Conservation (phyloP, 2,329 filamentous ascomycete genomes). For the Phaeosphaeria sp. region DNA sequence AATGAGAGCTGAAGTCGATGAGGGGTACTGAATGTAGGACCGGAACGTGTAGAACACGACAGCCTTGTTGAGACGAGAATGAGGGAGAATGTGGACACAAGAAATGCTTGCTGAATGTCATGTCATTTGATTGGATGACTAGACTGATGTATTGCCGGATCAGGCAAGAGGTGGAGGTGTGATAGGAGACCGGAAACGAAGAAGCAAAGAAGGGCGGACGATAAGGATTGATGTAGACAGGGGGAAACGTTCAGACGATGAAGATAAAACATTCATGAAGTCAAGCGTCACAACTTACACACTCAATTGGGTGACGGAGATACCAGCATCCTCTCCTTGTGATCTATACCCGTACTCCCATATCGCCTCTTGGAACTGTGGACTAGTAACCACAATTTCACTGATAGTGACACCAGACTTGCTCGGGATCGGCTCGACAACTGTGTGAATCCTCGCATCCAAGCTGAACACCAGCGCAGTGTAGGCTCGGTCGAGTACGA, state of each 20-base stretch:
- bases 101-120: neutral
- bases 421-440: slow-evolving; percentile 62
- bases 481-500: slow-evolving; percentile 87
- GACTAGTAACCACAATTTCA: slow-evolving; percentile 86
- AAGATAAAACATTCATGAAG: neutral
- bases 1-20: neutral
- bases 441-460: slow-evolving; percentile 68
- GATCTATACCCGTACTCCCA: slow-evolving; percentile 87
- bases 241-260: neutral
- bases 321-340: slow-evolving; percentile 74
- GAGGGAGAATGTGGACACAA: neutral
- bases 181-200: neutral
- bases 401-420: slow-evolving; percentile 66
- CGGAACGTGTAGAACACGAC: neutral
- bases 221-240: slow-evolving; percentile 3
- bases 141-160: slow-evolving; percentile 13
- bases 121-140: slow-evolving; percentile 5
- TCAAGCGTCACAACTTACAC: slow-evolving; percentile 63
- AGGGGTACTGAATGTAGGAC: neutral
- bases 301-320: slow-evolving; percentile 79
- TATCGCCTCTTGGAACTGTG: slow-evolving; percentile 84
- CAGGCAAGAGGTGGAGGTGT: slow-evolving; percentile 7
- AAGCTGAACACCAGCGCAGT: slow-evolving; percentile 74
- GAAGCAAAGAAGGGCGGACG: neutral
- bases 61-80: neutral